phyloP scores from a whole-genome alignment of 2,329 filamentous ascomycete genomes.

The Penicillium sp. region DNA sequence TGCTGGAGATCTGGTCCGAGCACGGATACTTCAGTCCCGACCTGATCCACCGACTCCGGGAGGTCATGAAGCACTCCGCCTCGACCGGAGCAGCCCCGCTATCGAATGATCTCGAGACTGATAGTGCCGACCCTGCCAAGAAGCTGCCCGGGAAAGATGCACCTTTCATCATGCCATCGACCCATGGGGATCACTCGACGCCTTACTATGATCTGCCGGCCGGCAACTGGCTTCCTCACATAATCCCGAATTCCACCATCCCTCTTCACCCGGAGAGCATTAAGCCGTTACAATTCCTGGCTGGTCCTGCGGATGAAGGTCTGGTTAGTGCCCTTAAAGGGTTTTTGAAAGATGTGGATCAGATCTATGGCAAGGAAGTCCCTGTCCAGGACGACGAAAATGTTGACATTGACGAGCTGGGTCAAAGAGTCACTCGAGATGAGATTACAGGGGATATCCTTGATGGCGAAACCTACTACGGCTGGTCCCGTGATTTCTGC shows the following conservation, averaged over 20 bases:
- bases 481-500: slow-evolving; percentile 81
- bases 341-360: slow-evolving; percentile 69
- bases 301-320: slow-evolving; percentile 67
- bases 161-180: slow-evolving; percentile 71
- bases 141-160: slow-evolving; percentile 49
- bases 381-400: slow-evolving; percentile 50
- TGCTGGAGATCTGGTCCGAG: slow-evolving; percentile 72
- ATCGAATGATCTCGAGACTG: slow-evolving; percentile 28
- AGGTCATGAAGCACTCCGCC: slow-evolving; percentile 53
- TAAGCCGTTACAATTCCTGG: slow-evolving; percentile 68
- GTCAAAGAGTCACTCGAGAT: slow-evolving; percentile 66
- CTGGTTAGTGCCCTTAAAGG: slow-evolving; percentile 68
- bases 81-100: slow-evolving; percentile 32
- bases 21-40: slow-evolving; percentile 61
- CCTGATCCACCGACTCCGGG: slow-evolving; percentile 60
- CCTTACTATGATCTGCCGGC: slow-evolving; percentile 83
- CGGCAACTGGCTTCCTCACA: slow-evolving; percentile 75
- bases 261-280: slow-evolving; percentile 72
- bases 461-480: slow-evolving; percentile 77
- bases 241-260: slow-evolving; percentile 72
- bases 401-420: slow-evolving; percentile 72
- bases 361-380: slow-evolving; percentile 62
- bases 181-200: slow-evolving; percentile 71
- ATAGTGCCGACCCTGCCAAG: slow-evolving; percentile 39
- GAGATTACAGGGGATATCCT: slow-evolving; percentile 66